Evolutionary conservation across 164 flowering plant genomes (phyloP), one percentile per base, ranked within the genome.

Genomic region (Euptelea pleiosperma): DNA sequence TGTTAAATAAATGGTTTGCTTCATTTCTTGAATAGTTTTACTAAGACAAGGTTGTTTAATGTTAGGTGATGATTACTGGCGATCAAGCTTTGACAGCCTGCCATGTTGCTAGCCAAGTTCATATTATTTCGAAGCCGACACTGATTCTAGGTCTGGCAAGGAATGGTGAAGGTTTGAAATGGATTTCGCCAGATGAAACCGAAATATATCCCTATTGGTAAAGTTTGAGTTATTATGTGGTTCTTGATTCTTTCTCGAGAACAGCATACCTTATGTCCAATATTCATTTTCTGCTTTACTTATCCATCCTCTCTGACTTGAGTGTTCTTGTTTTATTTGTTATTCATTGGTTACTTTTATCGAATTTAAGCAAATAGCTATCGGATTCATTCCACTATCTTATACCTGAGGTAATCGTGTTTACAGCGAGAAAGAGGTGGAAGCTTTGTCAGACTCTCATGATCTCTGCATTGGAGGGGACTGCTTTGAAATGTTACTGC

Each of bases 1-100:
- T n/a, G n/a, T 57, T 34, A 0, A 8, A 16, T 8, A 11, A 42
- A 19, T 57, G 34, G 37, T 33, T 26, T 18, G 10, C 7, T 30
- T 8, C 15, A 36, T 51, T 60, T 22, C 8, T 22, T 22, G 15
- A 52, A 29, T 60, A 22, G 45, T 49, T 56, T 14, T 12, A 44
- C 26, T 47, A 36, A 33, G 16, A 25, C 10, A 66, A 49, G 24
- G 9, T 55, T 55, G 44, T 35, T 18, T 47, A 28, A 24, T 66
- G 16, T 47, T 53, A 93, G 99, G 96, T 75, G 35, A 93, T 93
- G 99, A 93, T 93, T 47, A 90, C 99, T 60, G 99, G 99, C 47
- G 99, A 93, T 70, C 99, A 90, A 81, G 91, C 97, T 58, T 69
- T 93, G 73, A 93, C 97, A 46, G 99, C 99, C 51, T 90, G 97